Conservation (phyloP, 1,284 basidiomycete species). For the Ustilago bromivora region DNA sequence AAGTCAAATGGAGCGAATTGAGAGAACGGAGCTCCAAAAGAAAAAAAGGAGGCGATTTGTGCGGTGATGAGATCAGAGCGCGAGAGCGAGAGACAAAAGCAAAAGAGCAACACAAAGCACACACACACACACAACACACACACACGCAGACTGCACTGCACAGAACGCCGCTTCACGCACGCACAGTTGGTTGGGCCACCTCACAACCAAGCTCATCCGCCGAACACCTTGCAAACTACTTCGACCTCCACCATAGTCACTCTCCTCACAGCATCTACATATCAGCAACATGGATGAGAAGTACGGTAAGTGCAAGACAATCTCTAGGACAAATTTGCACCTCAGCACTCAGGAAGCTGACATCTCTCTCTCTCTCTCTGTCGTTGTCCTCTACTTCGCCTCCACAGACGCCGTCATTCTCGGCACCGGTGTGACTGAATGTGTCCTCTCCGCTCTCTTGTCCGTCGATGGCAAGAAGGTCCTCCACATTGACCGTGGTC, state of each 20-base stretch:
- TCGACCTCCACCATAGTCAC: constrained; percentile 6
- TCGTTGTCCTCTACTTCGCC: background rate
- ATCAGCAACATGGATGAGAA: constrained; percentile 61
- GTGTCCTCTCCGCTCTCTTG: constrained; percentile 86
- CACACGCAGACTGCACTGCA: background rate
- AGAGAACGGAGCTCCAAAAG: background rate
- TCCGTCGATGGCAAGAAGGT: constrained; percentile 99
- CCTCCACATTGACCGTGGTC: constrained; percentile 98
- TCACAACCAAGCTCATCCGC: background rate
- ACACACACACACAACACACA: background rate
- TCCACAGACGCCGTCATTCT: constrained; percentile 66
- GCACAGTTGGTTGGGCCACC: background rate
- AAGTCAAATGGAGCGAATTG: background rate
- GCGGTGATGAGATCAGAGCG: constrained; percentile 1
- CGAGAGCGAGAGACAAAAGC: background rate
- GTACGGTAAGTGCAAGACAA: constrained; percentile 48
- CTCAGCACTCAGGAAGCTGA: background rate
- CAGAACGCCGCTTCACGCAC: constrained; percentile 1
- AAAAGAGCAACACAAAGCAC: constrained; percentile 3
- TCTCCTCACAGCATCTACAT: background rate
- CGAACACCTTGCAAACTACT: background rate
- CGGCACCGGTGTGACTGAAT: constrained; percentile 97
- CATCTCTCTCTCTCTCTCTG: background rate
- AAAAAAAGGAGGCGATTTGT: constrained; percentile 6
- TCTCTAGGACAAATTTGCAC: background rate